Percentiles rank a stretch among this genome's conserved stretches.
Conservation (phyloP, 2,329 filamentous ascomycete genomes). For the Microdochium paspali region DNA sequence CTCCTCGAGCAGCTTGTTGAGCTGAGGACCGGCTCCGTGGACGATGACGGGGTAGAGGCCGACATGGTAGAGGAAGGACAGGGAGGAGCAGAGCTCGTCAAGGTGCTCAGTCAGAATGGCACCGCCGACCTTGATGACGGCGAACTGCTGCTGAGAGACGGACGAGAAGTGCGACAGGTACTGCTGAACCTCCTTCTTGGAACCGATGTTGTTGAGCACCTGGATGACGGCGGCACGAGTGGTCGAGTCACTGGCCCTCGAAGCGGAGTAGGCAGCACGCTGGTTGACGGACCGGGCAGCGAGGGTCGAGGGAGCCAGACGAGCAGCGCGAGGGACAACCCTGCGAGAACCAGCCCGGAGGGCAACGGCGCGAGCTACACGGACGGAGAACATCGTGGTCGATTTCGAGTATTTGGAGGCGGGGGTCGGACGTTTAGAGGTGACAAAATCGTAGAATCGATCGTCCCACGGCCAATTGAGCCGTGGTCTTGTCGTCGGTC, state of each 20-base stretch:
- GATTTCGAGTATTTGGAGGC: not conserved
- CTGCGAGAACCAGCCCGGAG: constrained; percentile 19
- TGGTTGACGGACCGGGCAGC: not conserved
- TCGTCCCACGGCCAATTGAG: constrained; percentile 1
- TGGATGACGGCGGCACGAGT: constrained; percentile 79
- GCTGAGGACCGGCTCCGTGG: constrained; percentile 88
- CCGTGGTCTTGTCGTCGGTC: not conserved
- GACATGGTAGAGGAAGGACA: constrained; percentile 90
- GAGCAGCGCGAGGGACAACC: constrained; percentile 11
- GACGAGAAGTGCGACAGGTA: constrained; percentile 97
- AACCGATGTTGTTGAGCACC: constrained; percentile 89
- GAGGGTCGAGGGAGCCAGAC: constrained; percentile 5
- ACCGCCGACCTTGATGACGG: constrained; percentile 95
- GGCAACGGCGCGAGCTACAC: constrained; percentile 15
- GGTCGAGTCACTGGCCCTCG: constrained; percentile 36
- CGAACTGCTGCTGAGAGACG: constrained; percentile 93
- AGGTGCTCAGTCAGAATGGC: constrained; percentile 93
- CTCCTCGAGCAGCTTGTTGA: constrained; percentile 83
- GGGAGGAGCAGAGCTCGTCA: constrained; percentile 78
- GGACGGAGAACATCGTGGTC: constrained; percentile 13
- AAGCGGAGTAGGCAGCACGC: constrained; percentile 21
- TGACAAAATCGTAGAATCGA: not conserved
- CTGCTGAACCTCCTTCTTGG: constrained; percentile 92
- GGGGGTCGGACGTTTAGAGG: not conserved
- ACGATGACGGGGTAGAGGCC: constrained; percentile 92